These are phyloP conservation scores for Leccinum subfulvum DNA, from an alignment of 1,284 basidiomycete genomes.

Conservation along the genomic window DNA sequence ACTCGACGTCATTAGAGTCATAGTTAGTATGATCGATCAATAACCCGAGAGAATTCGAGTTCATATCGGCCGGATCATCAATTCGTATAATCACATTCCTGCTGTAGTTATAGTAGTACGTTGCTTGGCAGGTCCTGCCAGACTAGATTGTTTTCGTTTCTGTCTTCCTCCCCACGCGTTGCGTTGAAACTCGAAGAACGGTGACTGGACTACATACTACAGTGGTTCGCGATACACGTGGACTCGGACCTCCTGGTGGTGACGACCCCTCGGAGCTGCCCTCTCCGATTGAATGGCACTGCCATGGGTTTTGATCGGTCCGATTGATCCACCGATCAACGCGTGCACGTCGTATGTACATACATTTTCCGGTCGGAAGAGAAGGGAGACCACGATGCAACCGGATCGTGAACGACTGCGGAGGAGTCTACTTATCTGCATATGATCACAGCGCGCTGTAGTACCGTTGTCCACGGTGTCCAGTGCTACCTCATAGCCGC, in stretches of 20 bases:
- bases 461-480: background rate
- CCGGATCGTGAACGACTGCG: background rate
- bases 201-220: background rate
- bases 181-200: background rate
- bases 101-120: background rate
- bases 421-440: background rate
- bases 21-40: background rate
- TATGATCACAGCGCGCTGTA: background rate
- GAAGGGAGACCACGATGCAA: background rate
- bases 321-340: background rate
- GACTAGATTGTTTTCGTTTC: background rate
- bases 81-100: background rate
- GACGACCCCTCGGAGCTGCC: background rate
- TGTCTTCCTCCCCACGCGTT: background rate
- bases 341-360: background rate
- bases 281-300: background rate
- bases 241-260: background rate
- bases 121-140: background rate
- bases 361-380: background rate
- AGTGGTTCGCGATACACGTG: background rate
- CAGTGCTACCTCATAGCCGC: background rate
- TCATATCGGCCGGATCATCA: conserved; percentile 4
- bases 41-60: background rate
- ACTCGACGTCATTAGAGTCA: background rate
- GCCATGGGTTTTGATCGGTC: background rate